Conservation (phyloP, 2,329 filamentous ascomycete species). For the Trichophyton schoenleinii region DNA sequence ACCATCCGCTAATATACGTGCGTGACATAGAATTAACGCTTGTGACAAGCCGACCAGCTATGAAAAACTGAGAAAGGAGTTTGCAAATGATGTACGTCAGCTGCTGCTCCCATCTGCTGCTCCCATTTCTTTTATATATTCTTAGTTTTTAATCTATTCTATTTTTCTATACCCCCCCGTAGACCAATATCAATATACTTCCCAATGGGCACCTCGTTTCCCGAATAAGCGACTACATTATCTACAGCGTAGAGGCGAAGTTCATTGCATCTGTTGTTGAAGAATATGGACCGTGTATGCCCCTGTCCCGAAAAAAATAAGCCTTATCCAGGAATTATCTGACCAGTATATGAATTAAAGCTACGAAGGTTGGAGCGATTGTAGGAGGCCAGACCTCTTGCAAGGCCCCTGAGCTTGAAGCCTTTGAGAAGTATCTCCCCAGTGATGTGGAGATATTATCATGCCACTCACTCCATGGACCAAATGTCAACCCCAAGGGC, state of each 20-base stretch:
- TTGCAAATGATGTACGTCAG: conserved; percentile 68
- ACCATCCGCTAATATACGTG: not conserved
- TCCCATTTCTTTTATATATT: conserved; percentile 12
- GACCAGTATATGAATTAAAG: conserved; percentile 35
- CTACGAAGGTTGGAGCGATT: conserved; percentile 87
- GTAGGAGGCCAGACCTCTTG: conserved; percentile 97
- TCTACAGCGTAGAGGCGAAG: conserved; percentile 95
- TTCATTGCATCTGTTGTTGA: conserved; percentile 78
- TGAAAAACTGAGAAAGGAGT: conserved; percentile 67
- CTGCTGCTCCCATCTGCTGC: conserved; percentile 24
- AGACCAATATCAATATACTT: conserved; percentile 78
- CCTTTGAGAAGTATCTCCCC: conserved; percentile 82
- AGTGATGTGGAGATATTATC: conserved; percentile 84
- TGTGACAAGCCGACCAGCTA: conserved; percentile 88
- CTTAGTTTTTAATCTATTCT: conserved; percentile 11
- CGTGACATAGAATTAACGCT: conserved; percentile 62
- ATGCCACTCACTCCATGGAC: conserved; percentile 92
- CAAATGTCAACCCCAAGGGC: conserved; percentile 71
- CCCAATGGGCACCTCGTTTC: conserved; percentile 93
- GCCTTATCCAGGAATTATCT: conserved; percentile 3
- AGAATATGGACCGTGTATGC: conserved; percentile 81
- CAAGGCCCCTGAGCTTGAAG: conserved; percentile 89
- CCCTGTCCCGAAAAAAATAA: conserved; percentile 11
- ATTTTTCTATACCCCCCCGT: conserved; percentile 33
- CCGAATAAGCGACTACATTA: conserved; percentile 92